These are phyloP conservation scores for Cercospora sp. DNA, from an alignment of 2,329 filamentous ascomycete genomes.

Conservation along the genomic window DNA sequence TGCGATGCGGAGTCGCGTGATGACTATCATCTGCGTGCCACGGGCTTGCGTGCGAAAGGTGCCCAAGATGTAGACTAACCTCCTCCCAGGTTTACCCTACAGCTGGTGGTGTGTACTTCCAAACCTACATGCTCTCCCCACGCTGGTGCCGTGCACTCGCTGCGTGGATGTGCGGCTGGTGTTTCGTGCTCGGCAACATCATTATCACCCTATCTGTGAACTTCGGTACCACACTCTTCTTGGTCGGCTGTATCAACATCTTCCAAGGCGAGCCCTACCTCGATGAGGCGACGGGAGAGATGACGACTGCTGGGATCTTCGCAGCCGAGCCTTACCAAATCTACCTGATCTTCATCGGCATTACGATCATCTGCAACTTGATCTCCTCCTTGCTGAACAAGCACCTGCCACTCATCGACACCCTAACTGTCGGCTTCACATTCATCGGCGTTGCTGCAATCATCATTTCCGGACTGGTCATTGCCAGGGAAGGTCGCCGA, in stretches of 20 bases:
- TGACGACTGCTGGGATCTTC: constrained; percentile 49
- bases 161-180: constrained; percentile 73
- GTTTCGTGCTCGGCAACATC: constrained; percentile 76
- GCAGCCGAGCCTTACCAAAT: constrained; percentile 47
- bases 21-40: background rate
- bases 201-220: constrained; percentile 82
- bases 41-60: background rate
- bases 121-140: constrained; percentile 72
- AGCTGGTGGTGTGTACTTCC: constrained; percentile 72
- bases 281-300: background rate
- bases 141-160: constrained; percentile 61
- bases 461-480: constrained; percentile 60
- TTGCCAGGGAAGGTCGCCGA: constrained; percentile 68
- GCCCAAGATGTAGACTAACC: constrained; percentile 17
- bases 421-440: constrained; percentile 72
- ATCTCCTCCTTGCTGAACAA: constrained; percentile 55
- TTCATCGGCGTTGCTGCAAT: constrained; percentile 69
- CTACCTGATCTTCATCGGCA: constrained; percentile 52
- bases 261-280: constrained; percentile 45
- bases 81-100: constrained; percentile 50
- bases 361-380: constrained; percentile 53
- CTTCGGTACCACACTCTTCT: constrained; percentile 64
- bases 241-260: constrained; percentile 57
- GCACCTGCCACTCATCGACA: constrained; percentile 63
- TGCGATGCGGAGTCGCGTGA: background rate